Evolutionary conservation across 2,329 filamentous ascomycete species (phyloP).

Genomic region (Cephalotrichum gorgonifer): DNA sequence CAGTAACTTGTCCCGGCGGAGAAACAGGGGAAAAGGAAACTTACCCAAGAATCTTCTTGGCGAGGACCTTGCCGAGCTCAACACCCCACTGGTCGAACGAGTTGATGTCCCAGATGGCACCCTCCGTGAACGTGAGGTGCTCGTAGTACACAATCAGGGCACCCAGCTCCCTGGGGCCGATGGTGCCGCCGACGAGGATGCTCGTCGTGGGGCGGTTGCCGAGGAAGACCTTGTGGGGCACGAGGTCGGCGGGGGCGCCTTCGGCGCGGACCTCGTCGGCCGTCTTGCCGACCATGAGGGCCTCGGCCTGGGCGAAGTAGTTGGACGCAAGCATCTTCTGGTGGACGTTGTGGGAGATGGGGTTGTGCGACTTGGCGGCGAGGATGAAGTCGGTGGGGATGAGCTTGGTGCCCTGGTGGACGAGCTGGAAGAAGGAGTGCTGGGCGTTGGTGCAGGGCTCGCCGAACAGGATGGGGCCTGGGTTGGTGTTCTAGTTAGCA

Average conservation of each 20-base stretch:
- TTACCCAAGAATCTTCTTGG: constrained; percentile 70
- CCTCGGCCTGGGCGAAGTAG: constrained; percentile 83
- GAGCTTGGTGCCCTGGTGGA: constrained; percentile 98
- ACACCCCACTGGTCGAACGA: constrained; percentile 99
- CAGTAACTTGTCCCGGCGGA: not conserved
- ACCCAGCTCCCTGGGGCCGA: constrained; percentile 87
- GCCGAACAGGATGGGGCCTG: constrained; percentile 81
- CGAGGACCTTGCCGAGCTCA: constrained; percentile 90
- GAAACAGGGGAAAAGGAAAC: not conserved
- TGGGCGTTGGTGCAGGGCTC: constrained; percentile 98
- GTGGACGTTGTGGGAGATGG: constrained; percentile 82
- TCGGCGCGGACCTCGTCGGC: constrained; percentile 70
- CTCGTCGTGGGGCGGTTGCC: constrained; percentile 95
- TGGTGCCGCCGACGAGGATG: constrained; percentile 80
- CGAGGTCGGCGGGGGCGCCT: constrained; percentile 61
- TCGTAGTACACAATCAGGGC: constrained; percentile 98
- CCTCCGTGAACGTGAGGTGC: constrained; percentile 95
- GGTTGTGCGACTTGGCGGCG: constrained; percentile 94
- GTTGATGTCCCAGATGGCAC: constrained; percentile 99
- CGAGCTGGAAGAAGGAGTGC: constrained; percentile 99
- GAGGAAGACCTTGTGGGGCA: constrained; percentile 98
- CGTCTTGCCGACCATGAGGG: constrained; percentile 84
- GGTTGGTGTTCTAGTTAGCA: constrained; percentile 10
- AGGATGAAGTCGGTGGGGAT: constrained; percentile 98
- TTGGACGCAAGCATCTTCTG: constrained; percentile 93